phyloP scores from a whole-genome alignment of 2,329 filamentous ascomycete genomes.

The Beauveria medogensis region DNA sequence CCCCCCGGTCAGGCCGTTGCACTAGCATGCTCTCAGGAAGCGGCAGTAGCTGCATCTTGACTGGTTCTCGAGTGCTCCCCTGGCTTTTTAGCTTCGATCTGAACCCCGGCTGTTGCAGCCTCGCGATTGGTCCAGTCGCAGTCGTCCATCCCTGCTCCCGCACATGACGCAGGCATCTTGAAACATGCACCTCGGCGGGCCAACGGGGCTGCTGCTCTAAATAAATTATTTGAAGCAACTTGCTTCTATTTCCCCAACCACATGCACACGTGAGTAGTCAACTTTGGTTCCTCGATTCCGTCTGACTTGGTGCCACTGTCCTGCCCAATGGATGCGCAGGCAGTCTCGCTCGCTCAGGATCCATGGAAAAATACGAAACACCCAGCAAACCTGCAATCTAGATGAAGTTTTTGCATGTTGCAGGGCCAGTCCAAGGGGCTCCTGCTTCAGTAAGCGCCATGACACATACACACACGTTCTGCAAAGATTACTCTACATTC shows the following conservation, averaged over 20 bases:
- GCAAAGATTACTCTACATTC: not conserved
- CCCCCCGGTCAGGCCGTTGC: not conserved
- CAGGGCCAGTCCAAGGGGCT: not conserved
- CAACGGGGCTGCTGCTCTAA: too few species aligned
- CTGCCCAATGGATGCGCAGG: not conserved
- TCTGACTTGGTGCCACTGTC: not conserved
- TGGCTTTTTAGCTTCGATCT: slow-evolving; percentile 2
- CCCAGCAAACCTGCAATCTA: too few species aligned
- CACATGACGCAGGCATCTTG: not conserved
- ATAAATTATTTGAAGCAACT: too few species aligned
- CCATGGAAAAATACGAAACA: too few species aligned
- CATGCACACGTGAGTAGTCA: too few species aligned
- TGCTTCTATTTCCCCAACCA: too few species aligned
- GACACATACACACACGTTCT: not conserved
- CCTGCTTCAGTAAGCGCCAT: slow-evolving; percentile 6
- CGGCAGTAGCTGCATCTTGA: slow-evolving; percentile 7
- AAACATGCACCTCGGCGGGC: not conserved
- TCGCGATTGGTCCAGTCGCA: not conserved
- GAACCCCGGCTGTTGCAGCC: not conserved
- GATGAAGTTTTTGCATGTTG: too few species aligned
- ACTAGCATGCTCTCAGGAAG: not conserved
- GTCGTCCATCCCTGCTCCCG: not conserved
- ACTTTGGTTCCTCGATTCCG: too few species aligned
- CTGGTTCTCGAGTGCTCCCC: slow-evolving; percentile 4
- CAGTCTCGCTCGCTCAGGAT: not conserved